Evolutionary conservation across 495 filamentous ascomycete genomes (phyloP), one percentile per base, ranked within the genome.

Genomic region (Talaromyces trachyspermus): DNA sequence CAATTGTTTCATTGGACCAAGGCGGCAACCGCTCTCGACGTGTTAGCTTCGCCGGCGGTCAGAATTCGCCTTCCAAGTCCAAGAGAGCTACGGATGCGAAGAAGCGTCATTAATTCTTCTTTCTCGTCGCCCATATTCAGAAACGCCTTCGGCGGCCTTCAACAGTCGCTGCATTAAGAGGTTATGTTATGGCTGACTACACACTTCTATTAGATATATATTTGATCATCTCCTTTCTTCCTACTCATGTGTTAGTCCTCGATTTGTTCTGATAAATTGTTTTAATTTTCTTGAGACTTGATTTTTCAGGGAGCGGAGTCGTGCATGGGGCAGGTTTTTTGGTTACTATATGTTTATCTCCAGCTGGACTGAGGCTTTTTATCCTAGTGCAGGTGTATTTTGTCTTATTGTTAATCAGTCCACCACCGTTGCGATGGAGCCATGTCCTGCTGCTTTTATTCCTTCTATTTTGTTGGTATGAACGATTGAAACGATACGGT

Each of bases 31-130:
- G 74, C n/a, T n/a, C n/a, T n/a, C n/a, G n/a, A n/a, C n/a, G n/a
- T n/a, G n/a, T n/a, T n/a, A n/a, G n/a, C n/a, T n/a, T 38, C 64
- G 69, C 37, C 76, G 66, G 17, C 32, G 71, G 61, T 42, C 74
- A 61, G 27, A 49, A 49, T 22, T 60, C 60, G 29, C 49, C 64
- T 9, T 47, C 52, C 36, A 59, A 64, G 40, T 42, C 45, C 19
- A 61, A 62, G 44, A 58, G 56, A 48, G 50, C 59, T 10, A 38
- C 39, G 45, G 49, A 52, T 24, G 57, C 43, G 4, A 60, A 61
- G 44, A 48, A 44, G 25, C 17, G 18, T 54, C 25, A 37, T 15
- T 46, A 46, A 24, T n/a, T 22, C 29, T 20, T 24, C 11, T 10
- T 18, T n/a, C 27, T 22, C 37, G 30, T 18, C 29, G 20, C 30